phyloP scores from a whole-genome alignment of 495 filamentous ascomycete species.

The Friedmanniomyces simplex region DNA sequence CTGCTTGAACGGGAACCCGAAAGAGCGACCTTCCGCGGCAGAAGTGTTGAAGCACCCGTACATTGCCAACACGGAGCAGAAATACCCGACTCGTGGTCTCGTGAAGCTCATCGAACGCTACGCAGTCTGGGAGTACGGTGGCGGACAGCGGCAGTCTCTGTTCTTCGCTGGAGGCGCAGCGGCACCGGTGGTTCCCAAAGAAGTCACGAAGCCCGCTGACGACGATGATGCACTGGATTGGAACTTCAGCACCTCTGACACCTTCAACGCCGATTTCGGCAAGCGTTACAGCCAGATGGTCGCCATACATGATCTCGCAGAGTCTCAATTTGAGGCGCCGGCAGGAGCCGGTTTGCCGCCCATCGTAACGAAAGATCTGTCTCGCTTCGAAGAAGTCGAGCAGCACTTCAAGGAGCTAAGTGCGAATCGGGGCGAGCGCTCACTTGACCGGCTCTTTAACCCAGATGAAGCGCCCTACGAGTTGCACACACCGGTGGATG shows the following conservation, averaged over 20 bases:
- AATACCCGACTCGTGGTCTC: conserved; percentile 53
- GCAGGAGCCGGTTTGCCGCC: conserved; percentile 17
- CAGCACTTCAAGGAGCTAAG: conserved; percentile 11
- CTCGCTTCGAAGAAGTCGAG: conserved; percentile 19
- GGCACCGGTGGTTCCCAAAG: conserved; percentile 40
- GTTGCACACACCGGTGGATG: conserved; percentile 13
- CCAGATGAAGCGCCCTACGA: conserved; percentile 20
- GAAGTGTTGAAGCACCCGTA: conserved; percentile 54
- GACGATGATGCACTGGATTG: conserved; percentile 60
- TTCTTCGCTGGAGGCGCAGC: conserved; percentile 68
- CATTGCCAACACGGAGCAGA: conserved; percentile 51
- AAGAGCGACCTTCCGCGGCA: conserved; percentile 60
- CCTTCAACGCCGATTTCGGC: conserved; percentile 51
- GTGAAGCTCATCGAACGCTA: conserved; percentile 69
- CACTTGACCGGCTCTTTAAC: conserved; percentile 30
- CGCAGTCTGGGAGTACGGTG: conserved; percentile 73
- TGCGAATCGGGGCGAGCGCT: conserved; percentile 22
- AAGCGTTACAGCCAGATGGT: conserved; percentile 15
- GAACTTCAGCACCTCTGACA: conserved; percentile 85
- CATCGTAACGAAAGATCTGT: conserved; percentile 13
- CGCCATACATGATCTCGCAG: background rate
- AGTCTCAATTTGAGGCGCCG: conserved; percentile 2
- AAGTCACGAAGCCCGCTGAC: conserved; percentile 19
- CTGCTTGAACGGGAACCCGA: conserved; percentile 65
- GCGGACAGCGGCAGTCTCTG: conserved; percentile 73